Evolutionary conservation across 257 asterid species (phyloP), one percentile per base, ranked within the genome.

Genomic region (Mitragyna speciosa): DNA sequence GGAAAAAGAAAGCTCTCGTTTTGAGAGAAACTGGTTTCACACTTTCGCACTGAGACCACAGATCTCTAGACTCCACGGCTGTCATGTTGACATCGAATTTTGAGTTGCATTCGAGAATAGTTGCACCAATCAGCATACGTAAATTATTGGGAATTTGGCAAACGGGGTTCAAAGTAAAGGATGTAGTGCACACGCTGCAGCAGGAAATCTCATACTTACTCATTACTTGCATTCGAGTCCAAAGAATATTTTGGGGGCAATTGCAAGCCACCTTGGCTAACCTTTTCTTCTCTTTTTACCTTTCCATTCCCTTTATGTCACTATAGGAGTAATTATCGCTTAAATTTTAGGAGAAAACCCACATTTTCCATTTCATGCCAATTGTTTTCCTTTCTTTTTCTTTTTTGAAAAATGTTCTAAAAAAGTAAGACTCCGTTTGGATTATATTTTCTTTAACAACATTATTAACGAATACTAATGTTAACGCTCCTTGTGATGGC

Each of bases 1-100:
- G 16, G 26, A 31, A 28, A 59, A 28, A n/a, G 73, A 79, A 79
- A 73, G 68, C 33, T 66, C 80, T 49, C 4, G 77, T 36, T 2
- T 36, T 36, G 3, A 48, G 73, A 47, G 49, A 51, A 51, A 48
- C 39, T n/a, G 47, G n/a, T 12, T 16, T 51, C 58, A 45, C 20
- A 36, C 39, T 36, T 36, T 36, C 39, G 39, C 39, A 36, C 4
- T 47, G 5, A 45, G 22, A 24, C 36, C 19, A 33, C n/a, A 22
- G 6, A n/a, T 7, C 24, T 22, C 0, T 39, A 5, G 31, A 70
- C 1, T 19, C 17, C 59, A n/a, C 14, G 14, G 36, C 5, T 14
- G 1, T 33, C 58, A 52, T 52, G 66, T 45, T 45, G 79, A 51
- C 52, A 56, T 12, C 24, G 30, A 41, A 51, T 22, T 17, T 68